A percentile compares a stretch with the other conserved stretches of the same genome.
These are phyloP conservation scores for Panellus pusillus DNA, from an alignment of 768 basidiomycete species.

Conservation along the genomic window DNA sequence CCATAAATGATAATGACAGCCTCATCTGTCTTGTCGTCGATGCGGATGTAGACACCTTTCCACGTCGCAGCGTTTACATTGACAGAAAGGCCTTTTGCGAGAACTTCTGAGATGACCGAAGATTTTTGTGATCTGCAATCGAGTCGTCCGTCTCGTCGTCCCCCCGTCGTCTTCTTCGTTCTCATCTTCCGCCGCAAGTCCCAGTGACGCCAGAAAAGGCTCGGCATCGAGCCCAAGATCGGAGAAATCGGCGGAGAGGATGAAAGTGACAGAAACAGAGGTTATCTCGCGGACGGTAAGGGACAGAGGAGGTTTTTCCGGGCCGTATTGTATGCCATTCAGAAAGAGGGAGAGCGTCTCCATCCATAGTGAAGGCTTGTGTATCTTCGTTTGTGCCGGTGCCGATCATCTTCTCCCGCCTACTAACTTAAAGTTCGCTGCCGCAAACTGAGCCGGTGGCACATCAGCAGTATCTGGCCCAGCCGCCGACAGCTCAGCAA, in stretches of 20 bases:
- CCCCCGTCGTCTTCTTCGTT: slow-evolving; percentile 35
- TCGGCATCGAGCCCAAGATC: slow-evolving; percentile 38
- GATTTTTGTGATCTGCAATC: slow-evolving; percentile 27
- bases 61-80: slow-evolving; percentile 79
- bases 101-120: slow-evolving; percentile 61
- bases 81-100: slow-evolving; percentile 74
- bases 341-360: slow-evolving; percentile 12
- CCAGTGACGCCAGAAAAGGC: slow-evolving; percentile 43
- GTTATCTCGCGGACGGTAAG: slow-evolving; percentile 78
- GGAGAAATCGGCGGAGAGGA: slow-evolving; percentile 57
- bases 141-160: slow-evolving; percentile 32
- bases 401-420: too few relatives aligned
- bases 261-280: slow-evolving; percentile 82
- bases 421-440: too few relatives aligned
- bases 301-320: slow-evolving; percentile 72
- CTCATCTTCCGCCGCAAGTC: slow-evolving; percentile 33
- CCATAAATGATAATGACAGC: slow-evolving; percentile 91
- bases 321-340: slow-evolving; percentile 74
- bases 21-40: slow-evolving; percentile 80
- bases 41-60: slow-evolving; percentile 76
- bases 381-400: too few relatives aligned
- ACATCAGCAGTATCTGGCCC: too few relatives aligned
- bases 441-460: not conserved
- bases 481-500: too few relatives aligned
- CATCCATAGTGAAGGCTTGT: too few relatives aligned